Percentiles rank a stretch among this genome's conserved stretches.
These are phyloP conservation scores for Boletales sp. DNA, from an alignment of 768 basidiomycete species.

Conservation along the genomic window DNA sequence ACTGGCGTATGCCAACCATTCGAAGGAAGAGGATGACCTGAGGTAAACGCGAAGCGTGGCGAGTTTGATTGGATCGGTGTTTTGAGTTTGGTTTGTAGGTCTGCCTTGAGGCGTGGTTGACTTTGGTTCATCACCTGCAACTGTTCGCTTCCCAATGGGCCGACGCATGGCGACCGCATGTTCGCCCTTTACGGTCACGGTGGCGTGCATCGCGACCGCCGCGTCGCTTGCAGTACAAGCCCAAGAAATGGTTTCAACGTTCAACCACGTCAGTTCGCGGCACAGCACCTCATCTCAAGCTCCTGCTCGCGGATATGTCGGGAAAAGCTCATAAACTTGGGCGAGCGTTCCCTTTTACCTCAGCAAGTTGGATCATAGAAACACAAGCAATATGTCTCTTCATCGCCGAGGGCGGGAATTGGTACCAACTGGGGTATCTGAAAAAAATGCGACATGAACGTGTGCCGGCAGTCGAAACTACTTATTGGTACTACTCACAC, in stretches of 20 bases:
- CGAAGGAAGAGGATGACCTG: constrained; percentile 15
- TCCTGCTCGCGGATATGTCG: too few relatives aligned
- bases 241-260: too few relatives aligned
- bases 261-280: too few relatives aligned
- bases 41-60: constrained; percentile 28
- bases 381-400: too few relatives aligned
- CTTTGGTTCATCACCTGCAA: constrained; percentile 21
- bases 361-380: too few relatives aligned
- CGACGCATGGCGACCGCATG: constrained; percentile 35
- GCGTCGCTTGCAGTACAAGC: constrained; percentile 11
- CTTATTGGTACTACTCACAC: background rate
- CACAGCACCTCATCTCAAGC: too few relatives aligned
- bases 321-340: too few relatives aligned
- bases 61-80: constrained; percentile 21
- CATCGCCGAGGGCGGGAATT: background rate
- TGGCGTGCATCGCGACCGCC: constrained; percentile 17
- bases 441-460: constrained; percentile 14
- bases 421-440: background rate
- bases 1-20: constrained; percentile 4
- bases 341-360: too few relatives aligned
- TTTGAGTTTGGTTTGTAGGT: constrained; percentile 24
- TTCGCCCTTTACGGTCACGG: constrained; percentile 27
- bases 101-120: constrained; percentile 29
- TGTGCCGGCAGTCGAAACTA: background rate
- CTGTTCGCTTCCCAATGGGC: constrained; percentile 16